Percentiles rank a stretch among this genome's conserved stretches.
phyloP scores from a whole-genome alignment of 441 rosid genomes.

The Erysimum pusillum region DNA sequence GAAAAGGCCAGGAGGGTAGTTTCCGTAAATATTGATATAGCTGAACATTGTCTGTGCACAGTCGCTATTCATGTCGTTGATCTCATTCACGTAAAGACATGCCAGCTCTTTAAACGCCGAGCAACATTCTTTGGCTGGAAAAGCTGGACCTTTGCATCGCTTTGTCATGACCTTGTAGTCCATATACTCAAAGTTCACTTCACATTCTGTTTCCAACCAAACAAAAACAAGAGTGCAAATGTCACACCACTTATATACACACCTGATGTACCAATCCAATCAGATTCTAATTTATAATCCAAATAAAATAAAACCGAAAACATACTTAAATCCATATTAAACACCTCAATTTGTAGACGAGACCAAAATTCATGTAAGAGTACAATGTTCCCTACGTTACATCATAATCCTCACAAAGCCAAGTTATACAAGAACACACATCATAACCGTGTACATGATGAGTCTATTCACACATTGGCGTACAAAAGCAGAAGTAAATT shows the following conservation, averaged over 20 bases:
- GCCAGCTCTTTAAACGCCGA: constrained; percentile 78
- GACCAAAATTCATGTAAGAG: neutral
- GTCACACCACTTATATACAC: constrained; percentile 1
- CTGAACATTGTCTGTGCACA: constrained; percentile 86
- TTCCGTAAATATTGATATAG: constrained; percentile 83
- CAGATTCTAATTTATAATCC: too few species aligned
- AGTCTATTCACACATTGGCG: neutral
- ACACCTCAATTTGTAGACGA: neutral
- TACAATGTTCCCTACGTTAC: neutral
- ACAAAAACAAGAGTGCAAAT: neutral
- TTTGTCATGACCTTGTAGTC: constrained; percentile 57
- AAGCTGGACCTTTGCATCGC: constrained; percentile 75
- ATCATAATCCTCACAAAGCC: neutral
- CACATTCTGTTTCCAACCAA: constrained; percentile 39
- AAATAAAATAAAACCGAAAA: neutral
- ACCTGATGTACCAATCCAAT: neutral
- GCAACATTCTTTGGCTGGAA: constrained; percentile 64
- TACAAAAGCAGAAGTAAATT: neutral
- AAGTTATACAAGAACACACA: neutral
- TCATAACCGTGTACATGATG: neutral
- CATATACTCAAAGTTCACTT: constrained; percentile 57
- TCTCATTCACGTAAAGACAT: constrained; percentile 67
- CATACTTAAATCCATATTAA: neutral
- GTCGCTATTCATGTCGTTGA: constrained; percentile 70
- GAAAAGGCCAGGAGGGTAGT: constrained; percentile 84